These are phyloP conservation scores for Cudoniella acicularis DNA, from an alignment of 495 filamentous ascomycete genomes.

Conservation along the genomic window DNA sequence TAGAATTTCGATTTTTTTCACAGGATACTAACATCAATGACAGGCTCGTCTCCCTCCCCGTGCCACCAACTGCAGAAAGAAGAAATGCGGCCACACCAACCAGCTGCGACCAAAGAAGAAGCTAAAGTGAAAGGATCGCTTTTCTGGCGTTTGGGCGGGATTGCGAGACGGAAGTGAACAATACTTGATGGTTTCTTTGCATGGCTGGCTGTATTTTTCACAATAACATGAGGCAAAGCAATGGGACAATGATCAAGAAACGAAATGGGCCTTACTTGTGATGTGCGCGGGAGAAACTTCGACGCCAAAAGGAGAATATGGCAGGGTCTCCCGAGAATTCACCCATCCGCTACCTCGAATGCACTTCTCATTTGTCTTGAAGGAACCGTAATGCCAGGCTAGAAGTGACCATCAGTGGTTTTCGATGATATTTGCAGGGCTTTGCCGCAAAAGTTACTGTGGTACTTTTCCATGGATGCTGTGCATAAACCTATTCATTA, in stretches of 20 bases:
- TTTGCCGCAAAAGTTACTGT: too few relatives aligned
- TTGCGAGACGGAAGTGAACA: not conserved
- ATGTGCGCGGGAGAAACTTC: too few relatives aligned
- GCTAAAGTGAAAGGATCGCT: constrained; percentile 72
- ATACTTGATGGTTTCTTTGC: constrained; percentile 25
- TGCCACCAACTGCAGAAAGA: constrained; percentile 99
- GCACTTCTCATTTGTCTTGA: too few relatives aligned
- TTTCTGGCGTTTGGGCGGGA: constrained; percentile 24
- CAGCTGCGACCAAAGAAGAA: constrained; percentile 99
- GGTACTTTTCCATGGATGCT: too few relatives aligned
- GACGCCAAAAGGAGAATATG: too few relatives aligned
- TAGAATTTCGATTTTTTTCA: not conserved
- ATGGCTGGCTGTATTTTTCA: constrained; percentile 24
- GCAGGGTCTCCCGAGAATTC: too few relatives aligned
- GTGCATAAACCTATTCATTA: too few relatives aligned
- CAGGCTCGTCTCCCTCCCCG: constrained; percentile 94
- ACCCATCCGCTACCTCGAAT: too few relatives aligned
- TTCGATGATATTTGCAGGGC: too few relatives aligned
- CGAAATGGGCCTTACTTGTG: not conserved
- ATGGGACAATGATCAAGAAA: constrained; percentile 19
- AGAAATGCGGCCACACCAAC: constrained; percentile 99
- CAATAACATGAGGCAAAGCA: constrained; percentile 22
- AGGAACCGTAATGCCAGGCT: too few relatives aligned
- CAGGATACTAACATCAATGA: constrained; percentile 6
- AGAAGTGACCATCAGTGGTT: too few relatives aligned